These are phyloP conservation scores for Wickerhamomyces strasburgensis DNA, from an alignment of 805 yeast species.

Conservation along the genomic window DNA sequence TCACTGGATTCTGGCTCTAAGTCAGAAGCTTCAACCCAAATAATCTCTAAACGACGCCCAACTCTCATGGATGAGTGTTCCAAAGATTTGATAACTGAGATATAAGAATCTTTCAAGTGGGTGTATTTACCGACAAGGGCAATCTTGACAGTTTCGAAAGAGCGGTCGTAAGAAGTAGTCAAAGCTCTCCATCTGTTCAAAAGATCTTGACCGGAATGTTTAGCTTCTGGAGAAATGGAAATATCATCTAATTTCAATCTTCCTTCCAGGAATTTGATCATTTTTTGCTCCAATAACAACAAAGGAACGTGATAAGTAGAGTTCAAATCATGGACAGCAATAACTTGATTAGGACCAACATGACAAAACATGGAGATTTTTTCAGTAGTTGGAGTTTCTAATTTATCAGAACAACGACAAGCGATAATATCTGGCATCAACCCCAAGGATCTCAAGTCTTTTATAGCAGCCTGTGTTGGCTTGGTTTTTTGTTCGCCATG, in stretches of 20 bases:
- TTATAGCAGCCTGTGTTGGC: slow-evolving; percentile 99
- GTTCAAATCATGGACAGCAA: slow-evolving; percentile 94
- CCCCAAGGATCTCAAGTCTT: slow-evolving; percentile 93
- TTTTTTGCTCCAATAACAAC: slow-evolving; percentile 78
- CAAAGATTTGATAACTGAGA: slow-evolving; percentile 89
- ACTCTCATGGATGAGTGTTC: slow-evolving; percentile 95
- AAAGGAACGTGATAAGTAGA: slow-evolving; percentile 97
- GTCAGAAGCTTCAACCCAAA: slow-evolving; percentile 94
- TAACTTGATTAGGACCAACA: slow-evolving; percentile 96
- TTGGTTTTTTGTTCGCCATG: slow-evolving; percentile 99
- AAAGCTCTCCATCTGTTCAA: slow-evolving; percentile 74
- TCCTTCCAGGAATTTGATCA: slow-evolving; percentile 64
- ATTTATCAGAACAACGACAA: slow-evolving; percentile 85
- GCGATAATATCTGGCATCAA: slow-evolving; percentile 96
- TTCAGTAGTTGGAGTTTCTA: slow-evolving; percentile 81
- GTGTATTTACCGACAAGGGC: slow-evolving; percentile 98
- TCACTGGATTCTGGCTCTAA: slow-evolving; percentile 70
- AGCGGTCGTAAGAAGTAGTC: slow-evolving; percentile 75
- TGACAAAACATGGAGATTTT: slow-evolving; percentile 99
- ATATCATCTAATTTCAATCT: slow-evolving; percentile 60
- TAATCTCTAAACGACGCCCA: slow-evolving; percentile 75
- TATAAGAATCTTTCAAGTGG: slow-evolving; percentile 87
- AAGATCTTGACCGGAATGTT: slow-evolving; percentile 60
- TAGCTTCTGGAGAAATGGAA: slow-evolving; percentile 43
- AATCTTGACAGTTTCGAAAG: slow-evolving; percentile 83